These are phyloP conservation scores for Trichosporon faecale DNA, from an alignment of 1,284 basidiomycete species.

Conservation along the genomic window DNA sequence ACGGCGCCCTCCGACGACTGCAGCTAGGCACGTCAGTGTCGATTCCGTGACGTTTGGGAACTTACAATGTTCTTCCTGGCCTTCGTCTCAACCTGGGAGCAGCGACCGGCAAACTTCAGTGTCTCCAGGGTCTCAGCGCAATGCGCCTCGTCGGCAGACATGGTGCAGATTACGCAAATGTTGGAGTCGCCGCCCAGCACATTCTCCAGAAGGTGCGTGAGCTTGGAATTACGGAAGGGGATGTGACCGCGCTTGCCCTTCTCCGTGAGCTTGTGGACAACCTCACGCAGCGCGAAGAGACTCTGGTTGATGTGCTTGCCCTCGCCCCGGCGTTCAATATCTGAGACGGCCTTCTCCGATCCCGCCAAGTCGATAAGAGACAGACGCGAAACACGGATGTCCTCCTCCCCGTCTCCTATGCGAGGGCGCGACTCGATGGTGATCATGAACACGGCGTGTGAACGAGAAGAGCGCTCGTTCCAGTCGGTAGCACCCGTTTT, in stretches of 20 bases:
- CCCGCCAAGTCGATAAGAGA: constrained; percentile 56
- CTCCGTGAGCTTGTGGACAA: constrained; percentile 59
- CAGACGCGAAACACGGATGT: constrained; percentile 47
- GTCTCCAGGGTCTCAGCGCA: constrained; percentile 58
- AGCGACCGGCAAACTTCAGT: constrained; percentile 59
- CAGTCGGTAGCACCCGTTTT: constrained; percentile 59
- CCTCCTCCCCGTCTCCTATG: constrained; percentile 39
- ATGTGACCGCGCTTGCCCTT: constrained; percentile 52
- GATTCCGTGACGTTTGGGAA: not conserved
- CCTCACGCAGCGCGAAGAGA: constrained; percentile 56
- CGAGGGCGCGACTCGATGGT: constrained; percentile 50
- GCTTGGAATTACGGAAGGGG: constrained; percentile 59
- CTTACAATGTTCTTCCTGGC: constrained; percentile 57
- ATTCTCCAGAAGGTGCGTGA: constrained; percentile 58
- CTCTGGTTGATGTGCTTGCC: constrained; percentile 60
- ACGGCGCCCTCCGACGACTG: constrained; percentile 48
- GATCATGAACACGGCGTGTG: constrained; percentile 59
- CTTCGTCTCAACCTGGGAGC: constrained; percentile 58
- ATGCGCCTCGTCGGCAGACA: constrained; percentile 53
- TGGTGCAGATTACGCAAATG: constrained; percentile 59
- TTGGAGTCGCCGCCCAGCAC: constrained; percentile 59
- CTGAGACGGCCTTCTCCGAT: constrained; percentile 57
- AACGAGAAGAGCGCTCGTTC: constrained; percentile 58
- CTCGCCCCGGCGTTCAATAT: constrained; percentile 57
- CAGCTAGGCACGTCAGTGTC: constrained; percentile 32